phyloP scores from a whole-genome alignment of 805 yeast species.

The Myxozyma melibiosi region DNA sequence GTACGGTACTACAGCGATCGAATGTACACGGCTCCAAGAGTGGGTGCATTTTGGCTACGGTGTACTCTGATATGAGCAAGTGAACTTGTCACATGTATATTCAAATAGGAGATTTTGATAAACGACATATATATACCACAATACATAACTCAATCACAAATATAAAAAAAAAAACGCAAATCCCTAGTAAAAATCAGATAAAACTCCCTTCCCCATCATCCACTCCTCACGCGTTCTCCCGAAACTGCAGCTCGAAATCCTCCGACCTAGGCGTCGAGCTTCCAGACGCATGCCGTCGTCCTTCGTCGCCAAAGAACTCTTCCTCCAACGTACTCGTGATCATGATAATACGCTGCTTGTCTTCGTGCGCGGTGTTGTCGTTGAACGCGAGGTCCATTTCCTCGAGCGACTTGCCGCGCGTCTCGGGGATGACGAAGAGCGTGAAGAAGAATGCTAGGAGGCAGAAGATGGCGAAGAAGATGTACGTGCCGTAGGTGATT shows the following conservation, averaged over 20 bases:
- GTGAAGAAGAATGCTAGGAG: constrained; percentile 35
- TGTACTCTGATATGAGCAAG: no score
- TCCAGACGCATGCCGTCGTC: background rate
- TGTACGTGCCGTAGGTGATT: constrained; percentile 38
- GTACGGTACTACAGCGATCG: no score
- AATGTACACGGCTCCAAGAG: no score
- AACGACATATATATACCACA: no score
- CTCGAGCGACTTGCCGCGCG: constrained; percentile 24
- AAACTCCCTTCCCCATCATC: no score
- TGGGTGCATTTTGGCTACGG: no score
- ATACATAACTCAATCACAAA: no score
- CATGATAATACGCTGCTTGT: constrained; percentile 3
- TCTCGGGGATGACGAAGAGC: constrained; percentile 23
- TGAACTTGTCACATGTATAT: no score
- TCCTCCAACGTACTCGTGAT: background rate
- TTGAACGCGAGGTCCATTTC: constrained; percentile 30
- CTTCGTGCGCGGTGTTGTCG: constrained; percentile 18
- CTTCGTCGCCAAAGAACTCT: background rate
- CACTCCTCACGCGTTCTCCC: no score
- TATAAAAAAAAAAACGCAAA: no score
- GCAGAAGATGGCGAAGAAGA: constrained; percentile 40
- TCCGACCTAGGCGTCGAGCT: constrained; percentile 1
- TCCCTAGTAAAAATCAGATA: no score
- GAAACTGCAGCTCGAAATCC: background rate
- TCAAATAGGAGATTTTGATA: no score